phyloP scores from a whole-genome alignment of 2,329 filamentous ascomycete species.

The Colletotrichum gigasporum region DNA sequence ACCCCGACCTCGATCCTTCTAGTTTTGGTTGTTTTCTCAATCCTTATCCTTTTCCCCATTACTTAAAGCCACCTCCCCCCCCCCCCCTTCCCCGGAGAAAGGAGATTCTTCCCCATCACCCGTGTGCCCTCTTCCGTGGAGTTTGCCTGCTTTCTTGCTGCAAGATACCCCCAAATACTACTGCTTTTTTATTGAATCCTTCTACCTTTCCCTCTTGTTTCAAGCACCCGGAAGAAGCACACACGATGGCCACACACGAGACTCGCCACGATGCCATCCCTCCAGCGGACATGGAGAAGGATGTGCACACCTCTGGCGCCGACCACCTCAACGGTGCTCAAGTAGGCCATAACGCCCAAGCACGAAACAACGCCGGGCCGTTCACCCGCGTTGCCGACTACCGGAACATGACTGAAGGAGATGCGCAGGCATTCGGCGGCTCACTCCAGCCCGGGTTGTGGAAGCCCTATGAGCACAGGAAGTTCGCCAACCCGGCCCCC shows the following conservation, averaged over 20 bases:
- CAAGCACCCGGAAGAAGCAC: conserved; percentile 16
- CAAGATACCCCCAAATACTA: background rate
- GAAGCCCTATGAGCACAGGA: conserved; percentile 71
- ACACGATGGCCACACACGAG: conserved; percentile 30
- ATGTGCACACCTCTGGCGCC: conserved; percentile 27
- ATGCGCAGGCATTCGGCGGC: conserved; percentile 69
- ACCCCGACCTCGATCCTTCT: conserved; percentile 19
- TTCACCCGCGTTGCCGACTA: conserved; percentile 30
- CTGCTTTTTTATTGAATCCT: background rate
- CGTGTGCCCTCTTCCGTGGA: conserved; percentile 20
- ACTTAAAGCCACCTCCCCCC: conserved; percentile 27
- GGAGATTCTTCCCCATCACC: background rate
- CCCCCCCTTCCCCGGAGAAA: conserved; percentile 7
- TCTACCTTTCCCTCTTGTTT: background rate
- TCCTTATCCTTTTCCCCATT: conserved; percentile 13
- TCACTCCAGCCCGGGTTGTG: conserved; percentile 77
- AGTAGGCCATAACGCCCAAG: conserved; percentile 13
- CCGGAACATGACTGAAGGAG: conserved; percentile 27
- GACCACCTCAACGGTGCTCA: conserved; percentile 22
- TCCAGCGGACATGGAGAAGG: conserved; percentile 28
- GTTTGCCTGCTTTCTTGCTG: conserved; percentile 9
- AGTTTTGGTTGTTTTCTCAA: conserved; percentile 10
- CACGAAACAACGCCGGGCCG: conserved; percentile 23
- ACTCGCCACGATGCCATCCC: conserved; percentile 13
- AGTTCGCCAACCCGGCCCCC: conserved; percentile 83